Evolutionary conservation across 2,329 filamentous ascomycete genomes (phyloP).

Genomic region (Botrytis pseudocinerea): DNA sequence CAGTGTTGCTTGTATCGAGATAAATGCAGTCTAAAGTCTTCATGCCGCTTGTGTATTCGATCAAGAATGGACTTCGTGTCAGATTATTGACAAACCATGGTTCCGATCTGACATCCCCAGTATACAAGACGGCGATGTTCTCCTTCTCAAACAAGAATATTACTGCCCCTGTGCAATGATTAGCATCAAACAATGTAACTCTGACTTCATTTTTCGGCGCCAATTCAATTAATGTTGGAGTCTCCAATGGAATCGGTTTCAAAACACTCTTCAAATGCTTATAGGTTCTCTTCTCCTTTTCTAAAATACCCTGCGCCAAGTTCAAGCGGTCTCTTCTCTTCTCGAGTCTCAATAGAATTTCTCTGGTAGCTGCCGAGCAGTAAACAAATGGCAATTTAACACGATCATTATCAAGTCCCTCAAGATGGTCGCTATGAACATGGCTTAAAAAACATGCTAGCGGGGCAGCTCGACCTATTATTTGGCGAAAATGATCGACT

Average conservation of each 20-base stretch:
- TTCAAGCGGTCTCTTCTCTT: conserved; percentile 79
- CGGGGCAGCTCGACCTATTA: conserved; percentile 57
- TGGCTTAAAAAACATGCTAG: conserved; percentile 89
- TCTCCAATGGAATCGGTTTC: conserved; percentile 81
- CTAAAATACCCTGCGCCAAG: conserved; percentile 73
- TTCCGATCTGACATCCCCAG: conserved; percentile 84
- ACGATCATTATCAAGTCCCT: conserved; percentile 65
- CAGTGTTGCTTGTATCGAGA: conserved; percentile 78
- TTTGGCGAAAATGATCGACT: conserved; percentile 80
- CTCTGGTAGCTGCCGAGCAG: conserved; percentile 79
- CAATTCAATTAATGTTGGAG: conserved; percentile 75
- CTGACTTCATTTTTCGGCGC: conserved; percentile 66
- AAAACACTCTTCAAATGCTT: conserved; percentile 71
- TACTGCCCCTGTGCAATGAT: conserved; percentile 85
- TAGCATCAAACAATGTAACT: conserved; percentile 86
- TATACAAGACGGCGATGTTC: conserved; percentile 76
- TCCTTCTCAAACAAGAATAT: conserved; percentile 88
- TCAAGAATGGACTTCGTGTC: conserved; percentile 66
- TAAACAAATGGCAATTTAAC: conserved; percentile 83
- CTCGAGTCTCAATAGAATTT: conserved; percentile 79
- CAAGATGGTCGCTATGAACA: conserved; percentile 87
- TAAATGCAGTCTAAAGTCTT: conserved; percentile 79
- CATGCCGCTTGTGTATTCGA: conserved; percentile 70
- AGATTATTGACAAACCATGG: conserved; percentile 81
- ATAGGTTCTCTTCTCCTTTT: conserved; percentile 73